Conservation (phyloP, 352 stramenopile species). For the Phytophthora hybrid region DNA sequence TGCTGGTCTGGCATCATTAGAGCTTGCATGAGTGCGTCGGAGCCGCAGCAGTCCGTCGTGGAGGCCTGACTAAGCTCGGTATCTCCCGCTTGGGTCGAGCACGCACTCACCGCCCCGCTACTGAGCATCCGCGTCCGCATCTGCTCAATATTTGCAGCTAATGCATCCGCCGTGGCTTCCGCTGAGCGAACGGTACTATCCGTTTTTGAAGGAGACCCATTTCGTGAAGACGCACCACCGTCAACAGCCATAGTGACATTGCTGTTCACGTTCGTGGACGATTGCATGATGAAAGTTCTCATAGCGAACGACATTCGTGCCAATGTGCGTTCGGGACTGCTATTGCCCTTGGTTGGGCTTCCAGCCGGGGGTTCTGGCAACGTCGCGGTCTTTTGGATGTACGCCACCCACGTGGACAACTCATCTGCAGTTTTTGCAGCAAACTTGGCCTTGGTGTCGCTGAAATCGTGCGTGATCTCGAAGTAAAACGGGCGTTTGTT, state of each 20-base stretch:
- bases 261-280: constrained; percentile 34
- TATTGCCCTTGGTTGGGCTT: constrained; percentile 48
- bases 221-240: constrained; percentile 1
- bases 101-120: constrained; percentile 32
- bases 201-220: constrained; percentile 25
- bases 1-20: constrained; percentile 46
- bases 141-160: constrained; percentile 26
- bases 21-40: constrained; percentile 35
- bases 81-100: constrained; percentile 33
- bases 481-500: constrained; percentile 86
- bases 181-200: constrained; percentile 22
- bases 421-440: constrained; percentile 72
- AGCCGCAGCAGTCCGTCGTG: constrained; percentile 39
- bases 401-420: constrained; percentile 64
- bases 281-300: constrained; percentile 78
- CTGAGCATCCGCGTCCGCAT: constrained; percentile 40
- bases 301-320: constrained; percentile 81
- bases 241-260: constrained; percentile 18
- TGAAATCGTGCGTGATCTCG: constrained; percentile 78
- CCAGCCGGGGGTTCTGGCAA: constrained; percentile 58
- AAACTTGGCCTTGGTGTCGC: constrained; percentile 81
- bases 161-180: constrained; percentile 27
- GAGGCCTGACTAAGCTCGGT: constrained; percentile 42
- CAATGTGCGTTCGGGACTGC: constrained; percentile 53
- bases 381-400: constrained; percentile 56